Evolutionary conservation across 148 eudicot genomes (phyloP).

Genomic region (Fallopia convolvulus): DNA sequence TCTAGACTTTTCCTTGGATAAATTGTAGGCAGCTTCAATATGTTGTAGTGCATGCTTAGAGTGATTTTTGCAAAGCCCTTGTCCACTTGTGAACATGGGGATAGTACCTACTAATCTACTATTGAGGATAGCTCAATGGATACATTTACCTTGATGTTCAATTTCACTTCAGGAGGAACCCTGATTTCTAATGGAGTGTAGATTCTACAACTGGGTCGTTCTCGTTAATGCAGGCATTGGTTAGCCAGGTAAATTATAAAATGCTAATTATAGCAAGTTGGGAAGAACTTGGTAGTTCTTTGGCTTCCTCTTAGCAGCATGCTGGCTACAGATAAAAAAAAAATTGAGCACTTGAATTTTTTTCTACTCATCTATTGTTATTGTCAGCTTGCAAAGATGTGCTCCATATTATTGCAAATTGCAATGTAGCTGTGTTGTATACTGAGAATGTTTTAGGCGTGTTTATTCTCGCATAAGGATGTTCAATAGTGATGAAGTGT

Average conservation of each 20-base stretch:
- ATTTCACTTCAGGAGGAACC: not conserved
- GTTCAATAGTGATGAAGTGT: not conserved
- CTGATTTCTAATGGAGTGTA: not conserved
- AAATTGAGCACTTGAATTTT: not conserved
- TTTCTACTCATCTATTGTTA: not conserved
- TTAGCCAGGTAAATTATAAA: not conserved
- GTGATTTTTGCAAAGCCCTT: not conserved
- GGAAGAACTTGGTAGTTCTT: not conserved
- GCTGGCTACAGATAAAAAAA: not conserved
- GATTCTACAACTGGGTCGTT: not conserved
- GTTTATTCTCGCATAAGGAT: not conserved
- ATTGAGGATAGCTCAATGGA: not conserved
- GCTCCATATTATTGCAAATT: not conserved
- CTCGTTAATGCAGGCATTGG: not conserved
- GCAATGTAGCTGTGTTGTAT: not conserved
- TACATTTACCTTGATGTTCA: not conserved
- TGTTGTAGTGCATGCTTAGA: not conserved
- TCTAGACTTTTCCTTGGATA: not conserved
- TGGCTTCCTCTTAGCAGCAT: not conserved
- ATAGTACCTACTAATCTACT: not conserved
- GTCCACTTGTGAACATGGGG: not conserved
- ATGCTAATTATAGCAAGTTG: not conserved
- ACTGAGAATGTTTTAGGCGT: not conserved
- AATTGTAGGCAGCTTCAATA: not conserved
- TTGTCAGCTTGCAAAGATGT: not conserved